A percentile compares a stretch with the other conserved stretches of the same genome.
phyloP scores from a whole-genome alignment of 148 eudicot genomes.

The Cornus kousa region DNA sequence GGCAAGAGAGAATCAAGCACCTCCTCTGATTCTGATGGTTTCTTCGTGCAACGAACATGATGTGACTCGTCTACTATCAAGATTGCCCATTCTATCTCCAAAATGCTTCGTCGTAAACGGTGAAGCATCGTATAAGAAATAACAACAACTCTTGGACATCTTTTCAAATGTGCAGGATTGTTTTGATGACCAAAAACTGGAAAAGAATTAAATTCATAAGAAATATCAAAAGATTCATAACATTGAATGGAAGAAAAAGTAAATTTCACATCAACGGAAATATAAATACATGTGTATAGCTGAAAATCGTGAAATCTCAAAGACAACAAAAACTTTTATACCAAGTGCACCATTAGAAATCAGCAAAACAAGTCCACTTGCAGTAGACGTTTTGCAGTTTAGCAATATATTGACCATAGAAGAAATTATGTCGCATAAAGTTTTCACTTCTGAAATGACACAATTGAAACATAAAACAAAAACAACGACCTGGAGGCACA shows the following conservation, averaged over 20 bases:
- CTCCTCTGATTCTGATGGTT: conserved; percentile 74
- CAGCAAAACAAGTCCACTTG: background rate
- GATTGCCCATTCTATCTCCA: conserved; percentile 68
- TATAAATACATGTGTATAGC: background rate
- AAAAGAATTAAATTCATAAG: background rate
- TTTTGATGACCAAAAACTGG: conserved; percentile 77
- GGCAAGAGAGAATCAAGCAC: conserved; percentile 32
- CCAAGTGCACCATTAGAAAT: background rate
- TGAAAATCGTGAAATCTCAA: background rate
- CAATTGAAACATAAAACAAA: background rate
- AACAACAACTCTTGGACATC: conserved; percentile 76
- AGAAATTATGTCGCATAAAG: no score
- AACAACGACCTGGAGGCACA: background rate
- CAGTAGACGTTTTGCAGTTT: no score
- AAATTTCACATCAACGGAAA: background rate
- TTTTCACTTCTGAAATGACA: background rate
- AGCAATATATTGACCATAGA: no score
- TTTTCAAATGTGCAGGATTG: conserved; percentile 71
- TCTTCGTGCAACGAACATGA: conserved; percentile 81
- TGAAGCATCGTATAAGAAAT: conserved; percentile 85
- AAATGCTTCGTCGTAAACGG: conserved; percentile 68
- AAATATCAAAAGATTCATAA: conserved; percentile 4
- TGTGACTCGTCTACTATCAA: conserved; percentile 96
- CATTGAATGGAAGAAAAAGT: background rate
- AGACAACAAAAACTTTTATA: background rate